Percentiles rank a stretch among this genome's conserved stretches.
Conservation (phyloP, 1,284 basidiomycete genomes). For the Grifola frondosa region DNA sequence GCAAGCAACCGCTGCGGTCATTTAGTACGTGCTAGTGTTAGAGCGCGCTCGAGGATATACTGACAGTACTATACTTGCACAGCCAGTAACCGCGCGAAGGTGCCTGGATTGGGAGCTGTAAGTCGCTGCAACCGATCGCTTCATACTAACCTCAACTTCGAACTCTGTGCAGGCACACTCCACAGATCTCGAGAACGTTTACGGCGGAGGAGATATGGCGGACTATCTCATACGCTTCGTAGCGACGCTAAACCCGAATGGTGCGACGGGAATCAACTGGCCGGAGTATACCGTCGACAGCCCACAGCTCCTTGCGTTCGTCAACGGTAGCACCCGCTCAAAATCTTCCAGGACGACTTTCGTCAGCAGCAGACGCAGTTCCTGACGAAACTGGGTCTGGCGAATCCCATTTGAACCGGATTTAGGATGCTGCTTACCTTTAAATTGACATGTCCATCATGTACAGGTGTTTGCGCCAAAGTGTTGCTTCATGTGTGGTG, state of each 20-base stretch:
- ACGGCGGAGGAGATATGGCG: slow-evolving; percentile 19
- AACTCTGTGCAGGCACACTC: slow-evolving; percentile 8
- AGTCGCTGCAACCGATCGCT: slow-evolving; percentile 10
- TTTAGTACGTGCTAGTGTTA: slow-evolving; percentile 36
- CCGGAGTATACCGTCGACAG: slow-evolving; percentile 43
- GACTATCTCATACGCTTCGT: slow-evolving; percentile 21
- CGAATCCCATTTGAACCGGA: slow-evolving; percentile 10
- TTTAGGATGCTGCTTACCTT: too few relatives aligned
- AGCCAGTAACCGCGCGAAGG: slow-evolving; percentile 49
- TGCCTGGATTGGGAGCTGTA: slow-evolving; percentile 45
- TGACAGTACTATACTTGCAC: too few relatives aligned
- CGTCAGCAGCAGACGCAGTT: slow-evolving; percentile 34
- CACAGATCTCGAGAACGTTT: slow-evolving; percentile 20
- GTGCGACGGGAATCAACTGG: slow-evolving; percentile 40
- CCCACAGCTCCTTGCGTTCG: slow-evolving; percentile 45
- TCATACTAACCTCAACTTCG: not conserved
- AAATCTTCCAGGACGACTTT: slow-evolving; percentile 42
- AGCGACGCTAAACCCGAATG: slow-evolving; percentile 32
- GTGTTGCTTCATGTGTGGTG: too few relatives aligned
- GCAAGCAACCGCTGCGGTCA: slow-evolving; percentile 46
- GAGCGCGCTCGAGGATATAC: not conserved
- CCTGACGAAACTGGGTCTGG: slow-evolving; percentile 10
- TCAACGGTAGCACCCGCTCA: slow-evolving; percentile 39
- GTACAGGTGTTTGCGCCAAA: too few relatives aligned
- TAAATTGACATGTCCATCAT: too few relatives aligned